Evolutionary conservation across 441 rosid genomes (phyloP), one percentile per base, ranked within the genome.

Genomic region (Kokia cookei): DNA sequence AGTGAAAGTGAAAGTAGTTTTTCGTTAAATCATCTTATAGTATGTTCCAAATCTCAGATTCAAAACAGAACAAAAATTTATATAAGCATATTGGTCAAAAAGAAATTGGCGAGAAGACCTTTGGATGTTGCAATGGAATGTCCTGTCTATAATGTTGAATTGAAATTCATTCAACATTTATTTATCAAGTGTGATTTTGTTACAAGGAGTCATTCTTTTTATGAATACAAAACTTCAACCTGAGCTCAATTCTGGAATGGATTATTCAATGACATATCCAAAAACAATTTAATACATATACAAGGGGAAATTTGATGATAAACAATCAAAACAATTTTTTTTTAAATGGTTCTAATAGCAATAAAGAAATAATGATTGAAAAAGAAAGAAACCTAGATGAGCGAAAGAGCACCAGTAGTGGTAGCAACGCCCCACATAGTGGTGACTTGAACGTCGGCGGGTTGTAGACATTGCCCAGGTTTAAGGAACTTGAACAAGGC

Each of bases 391-490:
- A n/a, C 99, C 89, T 94, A 97, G 69, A 89, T 64, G 73, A 94
- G 26, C 83, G 82, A 94, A 75, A 94, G 79, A 61, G 92, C 99
- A 2, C 87, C 80, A 60, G 93, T 73, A 55, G 77, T 79, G 78
- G 94, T 97, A 58, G 91, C 97, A 78, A 90, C 77, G 42, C 97
- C 99, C 97, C 99, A 94, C 35, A 81, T 77, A 71, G 84, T 93
- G 73, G 89, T 94, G 61, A 97, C 88, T 75, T 88, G 93, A 71
- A 91, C 55, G 79, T 94, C 91, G 2, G 65, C 40, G 47, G 88
- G 15, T 69, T 91, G 94, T 19, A 80, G 85, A 37, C 88, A 88
- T 64, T 59, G 42, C 82, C 78, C 86, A 0, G 93, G 91, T 72
- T 73, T 83, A 10, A 85, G 59, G 70, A 81, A 73, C 68, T 87